phyloP scores from a whole-genome alignment of 371 early-diverging fungal genomes.

The Mucor circinelloides region DNA sequence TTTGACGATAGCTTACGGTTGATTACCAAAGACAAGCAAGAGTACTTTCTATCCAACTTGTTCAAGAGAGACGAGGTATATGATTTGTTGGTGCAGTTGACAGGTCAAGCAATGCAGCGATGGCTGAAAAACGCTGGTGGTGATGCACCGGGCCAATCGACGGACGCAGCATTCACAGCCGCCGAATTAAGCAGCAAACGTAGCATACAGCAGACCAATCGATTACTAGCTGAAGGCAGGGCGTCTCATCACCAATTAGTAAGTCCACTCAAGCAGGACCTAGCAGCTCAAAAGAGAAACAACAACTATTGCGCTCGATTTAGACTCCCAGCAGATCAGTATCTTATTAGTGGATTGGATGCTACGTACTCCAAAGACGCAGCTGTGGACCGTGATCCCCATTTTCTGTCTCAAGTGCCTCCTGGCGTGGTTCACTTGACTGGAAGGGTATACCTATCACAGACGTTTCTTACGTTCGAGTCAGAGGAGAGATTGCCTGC shows the following conservation, averaged over 20 bases:
- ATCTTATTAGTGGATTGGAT: slow-evolving; percentile 59
- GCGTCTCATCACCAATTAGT: slow-evolving; percentile 27
- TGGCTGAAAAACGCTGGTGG: slow-evolving; percentile 78
- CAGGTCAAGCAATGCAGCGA: slow-evolving; percentile 82
- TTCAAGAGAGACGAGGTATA: slow-evolving; percentile 92
- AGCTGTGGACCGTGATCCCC: slow-evolving; percentile 2
- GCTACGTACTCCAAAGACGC: slow-evolving; percentile 50
- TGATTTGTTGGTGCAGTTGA: slow-evolving; percentile 88
- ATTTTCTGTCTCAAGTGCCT: slow-evolving; percentile 24
- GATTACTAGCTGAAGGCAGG: neutral
- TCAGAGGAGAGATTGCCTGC: slow-evolving; percentile 57
- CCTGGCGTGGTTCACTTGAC: slow-evolving; percentile 24
- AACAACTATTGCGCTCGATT: slow-evolving; percentile 71
- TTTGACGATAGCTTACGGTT: slow-evolving; percentile 87
- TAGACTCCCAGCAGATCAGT: slow-evolving; percentile 68
- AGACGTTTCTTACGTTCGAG: slow-evolving; percentile 65
- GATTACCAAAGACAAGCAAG: slow-evolving; percentile 72
- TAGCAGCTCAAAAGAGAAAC: slow-evolving; percentile 76
- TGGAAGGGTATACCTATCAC: slow-evolving; percentile 71
- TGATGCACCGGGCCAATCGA: slow-evolving; percentile 65
- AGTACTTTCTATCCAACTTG: slow-evolving; percentile 89
- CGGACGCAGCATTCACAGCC: slow-evolving; percentile 16
- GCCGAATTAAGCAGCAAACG: slow-evolving; percentile 4
- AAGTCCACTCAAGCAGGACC: slow-evolving; percentile 63
- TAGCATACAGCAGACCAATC: neutral